These are phyloP conservation scores for Chlorella sp. DNA, from an alignment of 139 green algal genomes.

Conservation along the genomic window DNA sequence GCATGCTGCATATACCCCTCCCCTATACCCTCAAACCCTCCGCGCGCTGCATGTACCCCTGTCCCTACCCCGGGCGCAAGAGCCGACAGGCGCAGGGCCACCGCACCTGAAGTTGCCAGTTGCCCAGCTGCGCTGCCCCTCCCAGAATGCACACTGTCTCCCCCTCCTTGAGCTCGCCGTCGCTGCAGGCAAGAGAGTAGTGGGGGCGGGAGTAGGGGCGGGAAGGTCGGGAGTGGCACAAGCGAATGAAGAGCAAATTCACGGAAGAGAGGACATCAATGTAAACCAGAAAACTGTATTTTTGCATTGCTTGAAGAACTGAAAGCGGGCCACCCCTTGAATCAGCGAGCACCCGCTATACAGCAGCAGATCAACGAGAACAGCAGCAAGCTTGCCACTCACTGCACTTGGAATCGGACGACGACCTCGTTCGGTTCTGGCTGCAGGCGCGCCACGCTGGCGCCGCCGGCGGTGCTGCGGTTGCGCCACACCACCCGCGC, in stretches of 20 bases:
- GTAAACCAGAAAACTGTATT: too few relatives aligned
- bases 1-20: too few relatives aligned
- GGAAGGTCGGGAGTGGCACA: background rate
- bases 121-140: slow-evolving; percentile 73
- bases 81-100: background rate
- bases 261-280: too few relatives aligned
- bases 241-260: too few relatives aligned
- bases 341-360: too few relatives aligned
- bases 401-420: slow-evolving; percentile 59
- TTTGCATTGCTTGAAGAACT: too few relatives aligned
- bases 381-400: background rate
- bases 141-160: slow-evolving; percentile 74
- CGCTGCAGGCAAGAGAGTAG: slow-evolving; percentile 18
- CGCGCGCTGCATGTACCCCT: too few relatives aligned
- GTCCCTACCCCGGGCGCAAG: too few relatives aligned
- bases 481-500: slow-evolving; percentile 60
- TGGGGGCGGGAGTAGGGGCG: background rate
- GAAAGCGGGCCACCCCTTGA: background rate
- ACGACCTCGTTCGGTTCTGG: slow-evolving; percentile 51
- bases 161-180: slow-evolving; percentile 49
- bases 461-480: background rate
- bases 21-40: too few relatives aligned
- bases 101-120: slow-evolving; percentile 68
- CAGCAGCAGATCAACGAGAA: too few relatives aligned
- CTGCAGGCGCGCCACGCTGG: slow-evolving; percentile 5